Conservation (phyloP, 1,284 basidiomycete species). For the Puccinia polysora region DNA sequence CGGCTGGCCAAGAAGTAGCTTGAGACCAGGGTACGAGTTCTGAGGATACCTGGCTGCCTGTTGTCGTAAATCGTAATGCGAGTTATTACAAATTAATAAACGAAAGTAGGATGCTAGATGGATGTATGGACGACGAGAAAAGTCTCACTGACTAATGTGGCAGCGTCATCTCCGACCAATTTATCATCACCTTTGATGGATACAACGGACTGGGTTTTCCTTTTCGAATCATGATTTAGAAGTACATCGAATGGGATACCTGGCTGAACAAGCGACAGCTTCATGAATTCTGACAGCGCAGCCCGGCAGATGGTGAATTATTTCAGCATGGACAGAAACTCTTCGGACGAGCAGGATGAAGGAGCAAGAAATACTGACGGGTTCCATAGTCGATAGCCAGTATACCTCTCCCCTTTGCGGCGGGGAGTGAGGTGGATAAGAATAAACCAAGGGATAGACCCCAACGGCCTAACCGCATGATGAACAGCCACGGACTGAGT, state of each 20-base stretch:
- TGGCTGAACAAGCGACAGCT: constrained; percentile 92
- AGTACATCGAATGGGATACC: constrained; percentile 94
- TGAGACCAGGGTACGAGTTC: constrained; percentile 80
- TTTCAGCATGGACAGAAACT: not conserved
- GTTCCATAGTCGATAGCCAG: constrained; percentile 93
- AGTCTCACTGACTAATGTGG: constrained; percentile 46
- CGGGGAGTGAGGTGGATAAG: constrained; percentile 9
- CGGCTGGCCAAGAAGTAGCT: constrained; percentile 75
- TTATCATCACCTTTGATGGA: constrained; percentile 68
- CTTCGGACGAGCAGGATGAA: not conserved
- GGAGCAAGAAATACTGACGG: constrained; percentile 51
- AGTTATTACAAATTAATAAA: constrained; percentile 38
- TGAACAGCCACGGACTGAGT: too few relatives aligned
- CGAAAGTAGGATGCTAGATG: constrained; percentile 71
- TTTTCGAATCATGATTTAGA: constrained; percentile 90
- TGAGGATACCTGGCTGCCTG: constrained; percentile 80
- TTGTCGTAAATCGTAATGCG: constrained; percentile 3
- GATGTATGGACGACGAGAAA: constrained; percentile 60
- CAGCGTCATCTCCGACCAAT: constrained; percentile 40
- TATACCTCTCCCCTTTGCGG: constrained; percentile 54
- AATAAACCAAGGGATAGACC: constrained; percentile 19
- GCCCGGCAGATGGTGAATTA: not conserved
- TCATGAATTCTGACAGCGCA: constrained; percentile 67
- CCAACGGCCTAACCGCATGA: not conserved
- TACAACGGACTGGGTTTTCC: constrained; percentile 85